Evolutionary conservation across 2,329 filamentous ascomycete species (phyloP).

Genomic region (Tolypocladium nubicola): DNA sequence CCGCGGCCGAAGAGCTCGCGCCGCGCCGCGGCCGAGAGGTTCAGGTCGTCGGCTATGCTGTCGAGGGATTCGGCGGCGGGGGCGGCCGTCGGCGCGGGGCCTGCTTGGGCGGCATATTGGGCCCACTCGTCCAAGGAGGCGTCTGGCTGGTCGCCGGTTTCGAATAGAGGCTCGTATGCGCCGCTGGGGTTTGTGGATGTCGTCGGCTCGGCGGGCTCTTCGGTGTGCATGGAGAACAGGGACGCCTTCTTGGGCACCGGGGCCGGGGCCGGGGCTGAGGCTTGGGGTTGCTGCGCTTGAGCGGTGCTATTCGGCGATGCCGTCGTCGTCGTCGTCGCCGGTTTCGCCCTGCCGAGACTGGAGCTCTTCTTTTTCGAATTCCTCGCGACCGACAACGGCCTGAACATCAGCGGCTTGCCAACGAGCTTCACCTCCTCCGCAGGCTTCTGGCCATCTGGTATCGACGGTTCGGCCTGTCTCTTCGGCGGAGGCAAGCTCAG

Average conservation of each 20-base stretch:
- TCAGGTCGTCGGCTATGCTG: constrained; percentile 64
- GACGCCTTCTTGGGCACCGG: constrained; percentile 46
- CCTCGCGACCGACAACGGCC: constrained; percentile 73
- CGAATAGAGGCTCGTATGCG: constrained; percentile 44
- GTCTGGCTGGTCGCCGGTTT: constrained; percentile 10
- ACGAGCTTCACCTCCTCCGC: constrained; percentile 57
- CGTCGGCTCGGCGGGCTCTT: constrained; percentile 21
- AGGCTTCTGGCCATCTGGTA: constrained; percentile 45
- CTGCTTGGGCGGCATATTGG: constrained; percentile 9
- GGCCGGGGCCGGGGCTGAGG: constrained; percentile 11
- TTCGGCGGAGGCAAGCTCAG: constrained; percentile 31
- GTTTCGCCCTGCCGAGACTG: constrained; percentile 11
- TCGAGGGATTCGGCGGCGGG: constrained; percentile 46
- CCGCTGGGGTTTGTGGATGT: constrained; percentile 10
- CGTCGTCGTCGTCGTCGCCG: constrained; percentile 2
- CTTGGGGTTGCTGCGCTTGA: constrained; percentile 1
- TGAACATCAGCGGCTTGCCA: constrained; percentile 79
- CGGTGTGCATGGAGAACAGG: constrained; percentile 54
- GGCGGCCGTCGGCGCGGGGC: constrained; percentile 16
- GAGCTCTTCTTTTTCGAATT: constrained; percentile 58
- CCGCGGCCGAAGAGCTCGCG: constrained; percentile 77
- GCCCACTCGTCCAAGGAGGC: constrained; percentile 21
- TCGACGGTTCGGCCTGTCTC: constrained; percentile 31
- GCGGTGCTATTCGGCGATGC: constrained; percentile 8
- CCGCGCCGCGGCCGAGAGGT: constrained; percentile 64